Evolutionary conservation across 176 grass and related monocot species (phyloP), one percentile per base, ranked within the genome.

Genomic region (Aegilops tauschii): DNA sequence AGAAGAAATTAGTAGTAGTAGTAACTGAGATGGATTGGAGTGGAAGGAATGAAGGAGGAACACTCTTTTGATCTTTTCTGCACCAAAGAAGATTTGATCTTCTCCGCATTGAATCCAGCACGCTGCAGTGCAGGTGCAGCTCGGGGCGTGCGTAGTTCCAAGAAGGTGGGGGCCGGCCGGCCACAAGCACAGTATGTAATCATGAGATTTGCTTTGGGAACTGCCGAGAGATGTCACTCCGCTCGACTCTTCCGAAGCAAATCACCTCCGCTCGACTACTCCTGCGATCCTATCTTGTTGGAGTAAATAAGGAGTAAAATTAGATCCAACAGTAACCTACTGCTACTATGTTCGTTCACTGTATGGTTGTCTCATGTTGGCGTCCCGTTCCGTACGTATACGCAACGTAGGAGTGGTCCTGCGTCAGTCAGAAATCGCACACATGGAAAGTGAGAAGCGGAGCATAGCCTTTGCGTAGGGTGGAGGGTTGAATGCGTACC

Each of bases 121-220:
- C 10, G 68, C 16, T 54, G 16, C 50, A 1, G 16, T 54, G 50
- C 16, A 54, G 50, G 16, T 54, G 50, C 50, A 54, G 50, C 16
- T 54, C 50, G 69, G 37, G n/a, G 40, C 42, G 40, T 74, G 72
- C 72, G 14, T 4, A 1, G 40, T 76, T 76, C 72, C 72, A 75
- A 49, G 72, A 49, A 50, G 25, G 23, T 9, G 21, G 69, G 70
- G 37, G 37, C 37, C 36, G 18, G 31, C 63, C 12, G 65, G 65
- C 1, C 65, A 68, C 50, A 6, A 5, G 31, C 29, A 8, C 20
- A 72, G 20, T 0, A 6, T 30, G 72, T 76, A 76, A 50, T 75
- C 72, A 75, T 75, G 40, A 75, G 72, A 50, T 75, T 75, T 75
- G 42, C 42, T 75, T 75, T 50, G 72, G 42, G 25, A 75, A 49